Base-by-base conservation (phyloP, 140 eudicot species). In the Stevia rebaudiana region DNA sequence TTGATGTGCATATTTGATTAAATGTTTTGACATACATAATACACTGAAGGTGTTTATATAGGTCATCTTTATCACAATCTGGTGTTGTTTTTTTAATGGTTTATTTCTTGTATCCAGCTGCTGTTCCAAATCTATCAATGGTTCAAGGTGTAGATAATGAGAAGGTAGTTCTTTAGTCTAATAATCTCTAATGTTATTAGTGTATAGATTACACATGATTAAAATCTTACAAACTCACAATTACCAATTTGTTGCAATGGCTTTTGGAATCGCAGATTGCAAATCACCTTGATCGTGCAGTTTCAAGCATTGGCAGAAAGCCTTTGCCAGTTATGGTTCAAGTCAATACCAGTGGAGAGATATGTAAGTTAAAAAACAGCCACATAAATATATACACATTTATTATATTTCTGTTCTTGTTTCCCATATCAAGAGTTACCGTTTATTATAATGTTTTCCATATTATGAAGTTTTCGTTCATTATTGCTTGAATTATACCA, bases 291-390 rank as follows among this genome's bases (percentile, higher is more conserved):
- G 92, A 91, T 74, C 95, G 98, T 78, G 95, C 80, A 16, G 89
- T 87, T 59, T 71, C 92, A 49, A 86, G 70, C 74, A 61, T 87
- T 61, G 86, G 91, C 30, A 79, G 98, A 73, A 74, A 63, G 67
- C 98, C 98, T 50, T 76, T 91, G 81, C 74, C 82, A 54, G 92
- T 91, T 55, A 73, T 91, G 84, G 98, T 91, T 53, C 98, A 91
- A 81, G 98, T 91, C 15, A 87, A 91, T 68, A 85, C 98, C 50
- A 87, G 98, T 58, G 98, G 96, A 69, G 98, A 91, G 82, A 62
- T 53, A 77, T 87, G 98, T 91, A 67, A 72, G 98, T 84, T 64
- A 40, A 69, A 54, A 36, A n/a, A n/a, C n/a, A n/a, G n/a, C n/a
- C n/a, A 49, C 36, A n/a, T 16, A 8, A 22, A 13, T 58, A 24